A percentile compares a stretch with the other conserved stretches of the same genome.
phyloP scores from a whole-genome alignment of 2,329 filamentous ascomycete species.

The Cladobotryum protrusum region DNA sequence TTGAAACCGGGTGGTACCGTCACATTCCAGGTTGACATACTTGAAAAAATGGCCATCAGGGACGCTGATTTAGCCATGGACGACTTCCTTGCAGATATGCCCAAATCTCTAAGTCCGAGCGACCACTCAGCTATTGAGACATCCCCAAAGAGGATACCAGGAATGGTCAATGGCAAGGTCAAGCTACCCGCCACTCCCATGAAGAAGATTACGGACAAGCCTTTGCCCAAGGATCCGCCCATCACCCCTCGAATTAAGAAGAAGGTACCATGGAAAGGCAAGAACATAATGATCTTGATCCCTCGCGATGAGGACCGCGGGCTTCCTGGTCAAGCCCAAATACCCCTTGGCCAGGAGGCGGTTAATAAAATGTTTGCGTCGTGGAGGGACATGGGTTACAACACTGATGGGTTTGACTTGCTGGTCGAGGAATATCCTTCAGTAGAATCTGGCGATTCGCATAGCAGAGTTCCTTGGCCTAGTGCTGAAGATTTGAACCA shows the following conservation, averaged over 20 bases:
- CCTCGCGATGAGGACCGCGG: constrained; percentile 63
- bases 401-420: constrained; percentile 62
- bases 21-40: constrained; percentile 23
- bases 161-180: constrained; percentile 21
- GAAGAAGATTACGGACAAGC: constrained; percentile 30
- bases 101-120: background rate
- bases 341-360: constrained; percentile 50
- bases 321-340: constrained; percentile 44
- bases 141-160: constrained; percentile 1
- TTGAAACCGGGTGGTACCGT: constrained; percentile 33
- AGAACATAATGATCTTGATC: constrained; percentile 64
- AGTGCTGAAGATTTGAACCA: constrained; percentile 49
- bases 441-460: constrained; percentile 41
- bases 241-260: constrained; percentile 58
- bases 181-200: constrained; percentile 29
- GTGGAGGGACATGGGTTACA: constrained; percentile 66
- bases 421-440: constrained; percentile 38
- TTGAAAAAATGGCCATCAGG: constrained; percentile 27
- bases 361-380: constrained; percentile 56
- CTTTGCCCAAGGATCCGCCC: constrained; percentile 32
- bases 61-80: constrained; percentile 21
- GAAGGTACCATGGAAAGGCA: constrained; percentile 68
- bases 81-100: constrained; percentile 2
- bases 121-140: constrained; percentile 1
- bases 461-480: constrained; percentile 66